Base-by-base conservation (phyloP, 306 rosid species). In the Lupinus albus region DNA sequence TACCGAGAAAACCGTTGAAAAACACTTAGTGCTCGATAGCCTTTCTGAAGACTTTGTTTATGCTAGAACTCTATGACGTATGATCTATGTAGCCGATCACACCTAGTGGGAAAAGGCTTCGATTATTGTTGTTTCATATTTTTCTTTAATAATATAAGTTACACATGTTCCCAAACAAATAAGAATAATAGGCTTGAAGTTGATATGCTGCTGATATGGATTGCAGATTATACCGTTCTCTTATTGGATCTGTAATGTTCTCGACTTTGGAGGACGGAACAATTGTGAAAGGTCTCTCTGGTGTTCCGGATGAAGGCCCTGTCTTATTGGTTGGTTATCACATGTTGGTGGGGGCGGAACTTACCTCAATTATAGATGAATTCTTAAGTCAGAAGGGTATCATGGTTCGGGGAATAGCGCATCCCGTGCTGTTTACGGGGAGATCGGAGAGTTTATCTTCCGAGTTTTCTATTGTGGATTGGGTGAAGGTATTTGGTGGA, bases 261-360 rank as follows among this genome's bases (percentile, higher is more conserved):
- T 93, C 99, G 64, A 93, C 99, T 15, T 64, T 90, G 84, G 95
- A 85, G 47, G 91, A 93, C 65, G 99, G 96, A 38, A 85, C 71
- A 51, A 82, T 93, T 56, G 97, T 90, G 80, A 82, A 64, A 78
- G 99, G 97, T 62, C 91, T 93, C 42, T 70, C 87, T 47, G 97
- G 99, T 64, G 91, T 93, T 74, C 99, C 99, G 4, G 82, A 74
- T 44, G 88, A 93, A 74, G 99, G 99, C 74, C 97, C 99, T 21
- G 99, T 90, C 63, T 49, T 93, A 67, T 57, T 82, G 33, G 92
- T 93, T 50, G 99, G 97, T 63, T 78, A 86, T 81, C 97, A 93
- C 84, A 88, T 77, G 76, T 44, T 94, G 72, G 8, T 94, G 76
- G 99, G 99, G 44, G n/a, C 85, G 7, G 99, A 94, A 73, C 63